phyloP scores from a whole-genome alignment of 2,329 filamentous ascomycete species.

The Aureobasidium sp. region DNA sequence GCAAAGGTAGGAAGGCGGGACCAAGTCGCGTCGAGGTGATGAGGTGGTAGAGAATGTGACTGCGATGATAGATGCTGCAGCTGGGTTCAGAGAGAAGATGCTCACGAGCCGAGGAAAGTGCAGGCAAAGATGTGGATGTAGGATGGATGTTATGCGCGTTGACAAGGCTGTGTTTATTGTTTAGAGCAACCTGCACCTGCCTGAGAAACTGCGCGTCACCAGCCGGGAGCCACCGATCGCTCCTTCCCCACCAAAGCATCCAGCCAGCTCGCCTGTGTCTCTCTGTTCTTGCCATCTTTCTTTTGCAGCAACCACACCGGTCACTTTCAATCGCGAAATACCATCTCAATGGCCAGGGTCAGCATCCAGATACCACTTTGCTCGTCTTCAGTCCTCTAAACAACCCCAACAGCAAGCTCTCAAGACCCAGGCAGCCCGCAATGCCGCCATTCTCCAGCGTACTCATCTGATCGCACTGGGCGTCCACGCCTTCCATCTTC shows the following conservation, averaged over 20 bases:
- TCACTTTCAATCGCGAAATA: background rate
- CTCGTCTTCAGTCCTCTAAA: background rate
- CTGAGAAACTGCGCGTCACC: conserved; percentile 6
- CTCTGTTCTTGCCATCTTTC: background rate
- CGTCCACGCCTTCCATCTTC: conserved; percentile 67
- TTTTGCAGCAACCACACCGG: background rate
- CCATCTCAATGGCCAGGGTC: conserved; percentile 4
- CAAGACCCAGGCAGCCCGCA: conserved; percentile 65
- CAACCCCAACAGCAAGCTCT: conserved; percentile 38
- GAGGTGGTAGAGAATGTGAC: background rate
- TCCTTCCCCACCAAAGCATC: background rate
- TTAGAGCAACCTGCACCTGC: background rate
- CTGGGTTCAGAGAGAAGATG: background rate
- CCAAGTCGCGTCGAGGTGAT: background rate
- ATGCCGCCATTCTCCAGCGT: conserved; percentile 66
- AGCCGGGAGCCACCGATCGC: background rate
- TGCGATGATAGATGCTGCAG: background rate
- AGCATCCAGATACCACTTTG: background rate
- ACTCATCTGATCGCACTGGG: conserved; percentile 68
- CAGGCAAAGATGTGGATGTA: background rate
- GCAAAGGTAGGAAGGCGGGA: background rate
- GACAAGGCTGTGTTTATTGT: conserved; percentile 7
- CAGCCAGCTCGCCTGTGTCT: conserved; percentile 1
- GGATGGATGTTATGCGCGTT: background rate
- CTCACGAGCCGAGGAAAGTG: background rate